A percentile compares a stretch with the other conserved stretches of the same genome.
These are phyloP conservation scores for Biscogniauxia mediterranea DNA, from an alignment of 2,329 filamentous ascomycete genomes.

Conservation along the genomic window DNA sequence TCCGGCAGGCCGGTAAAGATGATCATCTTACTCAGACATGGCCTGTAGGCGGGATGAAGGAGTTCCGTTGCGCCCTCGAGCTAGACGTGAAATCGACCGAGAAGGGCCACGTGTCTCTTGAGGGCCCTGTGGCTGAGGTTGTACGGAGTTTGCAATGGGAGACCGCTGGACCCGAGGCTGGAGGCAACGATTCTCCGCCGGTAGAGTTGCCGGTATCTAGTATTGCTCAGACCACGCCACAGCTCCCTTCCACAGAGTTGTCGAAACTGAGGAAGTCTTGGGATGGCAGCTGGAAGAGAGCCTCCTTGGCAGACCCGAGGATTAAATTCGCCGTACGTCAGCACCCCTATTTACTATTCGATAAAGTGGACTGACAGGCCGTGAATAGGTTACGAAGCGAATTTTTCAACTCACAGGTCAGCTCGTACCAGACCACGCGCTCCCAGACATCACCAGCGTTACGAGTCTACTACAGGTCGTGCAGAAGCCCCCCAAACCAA, in stretches of 20 bases:
- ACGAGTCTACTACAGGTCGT: constrained; percentile 54
- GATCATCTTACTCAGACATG: constrained; percentile 23
- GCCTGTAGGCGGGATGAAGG: constrained; percentile 29
- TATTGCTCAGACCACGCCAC: neutral
- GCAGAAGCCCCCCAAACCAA: constrained; percentile 52
- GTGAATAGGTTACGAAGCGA: constrained; percentile 72
- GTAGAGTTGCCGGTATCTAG: too few relatives aligned
- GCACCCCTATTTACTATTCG: neutral
- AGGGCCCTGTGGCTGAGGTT: constrained; percentile 37
- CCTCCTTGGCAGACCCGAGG: constrained; percentile 54
- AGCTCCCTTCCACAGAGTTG: constrained; percentile 39
- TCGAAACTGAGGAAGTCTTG: constrained; percentile 43
- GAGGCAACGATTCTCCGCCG: too few relatives aligned
- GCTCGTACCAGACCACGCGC: constrained; percentile 67
- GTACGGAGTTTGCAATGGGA: constrained; percentile 31
- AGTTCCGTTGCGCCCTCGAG: constrained; percentile 36
- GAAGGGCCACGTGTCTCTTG: constrained; percentile 41
- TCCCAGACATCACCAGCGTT: constrained; percentile 55
- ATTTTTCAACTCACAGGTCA: constrained; percentile 78
- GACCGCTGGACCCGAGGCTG: constrained; percentile 7
- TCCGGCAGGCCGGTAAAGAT: constrained; percentile 36
- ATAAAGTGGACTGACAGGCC: constrained; percentile 9
- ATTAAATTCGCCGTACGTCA: constrained; percentile 72
- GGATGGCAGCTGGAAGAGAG: constrained; percentile 56
- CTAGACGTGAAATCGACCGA: constrained; percentile 38